Conservation (phyloP, 129 eudicot species). For the Tagetes patula region DNA sequence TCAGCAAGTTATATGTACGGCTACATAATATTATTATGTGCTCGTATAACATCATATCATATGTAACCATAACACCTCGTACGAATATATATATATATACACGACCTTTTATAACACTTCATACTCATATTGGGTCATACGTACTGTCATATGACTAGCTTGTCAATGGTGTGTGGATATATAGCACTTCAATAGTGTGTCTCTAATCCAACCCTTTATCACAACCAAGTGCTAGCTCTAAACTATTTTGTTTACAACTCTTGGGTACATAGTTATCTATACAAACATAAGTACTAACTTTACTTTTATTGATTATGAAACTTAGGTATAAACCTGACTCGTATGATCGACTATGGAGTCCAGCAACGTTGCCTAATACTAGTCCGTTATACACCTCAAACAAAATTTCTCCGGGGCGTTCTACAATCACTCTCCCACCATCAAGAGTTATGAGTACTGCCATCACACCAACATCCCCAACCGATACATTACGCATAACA, state of each 20-base stretch:
- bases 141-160: too few species aligned
- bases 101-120: too few species aligned
- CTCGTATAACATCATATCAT: too few species aligned
- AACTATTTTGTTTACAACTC: not conserved
- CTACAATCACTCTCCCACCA: slow-evolving; percentile 26
- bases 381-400: not conserved
- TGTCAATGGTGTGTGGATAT: too few species aligned
- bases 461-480: not conserved
- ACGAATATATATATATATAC: too few species aligned
- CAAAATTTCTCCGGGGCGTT: not conserved
- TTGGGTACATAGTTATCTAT: not conserved
- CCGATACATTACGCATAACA: not conserved
- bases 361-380: not conserved
- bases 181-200: too few species aligned
- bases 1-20: too few species aligned
- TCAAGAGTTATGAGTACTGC: slow-evolving; percentile 37
- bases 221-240: not conserved
- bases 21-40: too few species aligned
- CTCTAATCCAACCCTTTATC: too few species aligned
- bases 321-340: slow-evolving; percentile 36
- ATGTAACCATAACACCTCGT: too few species aligned
- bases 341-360: slow-evolving; percentile 46
- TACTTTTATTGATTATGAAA: not conserved
- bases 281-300: not conserved
- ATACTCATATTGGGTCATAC: too few species aligned